Evolutionary conservation across 495 filamentous ascomycete species (phyloP).

Genomic region (Cenococcum geophilum): DNA sequence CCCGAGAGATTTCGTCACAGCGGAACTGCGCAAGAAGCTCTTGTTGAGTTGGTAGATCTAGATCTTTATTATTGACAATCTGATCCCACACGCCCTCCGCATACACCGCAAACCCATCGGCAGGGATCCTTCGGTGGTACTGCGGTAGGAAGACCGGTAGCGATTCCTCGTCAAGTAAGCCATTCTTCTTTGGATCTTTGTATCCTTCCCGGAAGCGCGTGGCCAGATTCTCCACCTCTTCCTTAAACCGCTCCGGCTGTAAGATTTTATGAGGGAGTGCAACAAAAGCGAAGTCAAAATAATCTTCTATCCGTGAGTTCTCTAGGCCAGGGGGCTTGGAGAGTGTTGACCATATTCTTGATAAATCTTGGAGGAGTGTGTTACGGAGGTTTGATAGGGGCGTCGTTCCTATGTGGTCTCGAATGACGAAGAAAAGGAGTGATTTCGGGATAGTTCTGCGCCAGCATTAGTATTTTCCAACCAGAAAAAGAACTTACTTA

Average conservation of each 20-base stretch:
- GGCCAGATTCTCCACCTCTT: slow-evolving; percentile 72
- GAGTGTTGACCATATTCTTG: slow-evolving; percentile 83
- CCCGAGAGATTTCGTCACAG: slow-evolving; percentile 90
- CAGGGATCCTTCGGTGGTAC: slow-evolving; percentile 92
- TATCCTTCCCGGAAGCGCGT: slow-evolving; percentile 76
- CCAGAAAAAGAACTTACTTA: slow-evolving; percentile 43
- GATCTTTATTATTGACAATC: slow-evolving; percentile 96
- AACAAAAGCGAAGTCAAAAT: slow-evolving; percentile 97
- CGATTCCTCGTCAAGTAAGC: slow-evolving; percentile 56
- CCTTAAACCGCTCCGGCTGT: slow-evolving; percentile 84
- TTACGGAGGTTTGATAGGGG: slow-evolving; percentile 81
- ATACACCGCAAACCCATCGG: slow-evolving; percentile 89
- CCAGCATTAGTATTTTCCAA: slow-evolving; percentile 17
- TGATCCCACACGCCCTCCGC: slow-evolving; percentile 95
- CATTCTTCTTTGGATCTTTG: slow-evolving; percentile 49
- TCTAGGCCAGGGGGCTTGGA: slow-evolving; percentile 87
- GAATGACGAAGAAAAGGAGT: slow-evolving; percentile 96
- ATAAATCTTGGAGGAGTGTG: slow-evolving; percentile 83
- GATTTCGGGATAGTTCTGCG: slow-evolving; percentile 78
- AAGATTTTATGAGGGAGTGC: slow-evolving; percentile 94
- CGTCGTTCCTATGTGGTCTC: slow-evolving; percentile 88
- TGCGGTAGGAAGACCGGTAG: slow-evolving; percentile 81
- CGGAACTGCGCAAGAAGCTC: slow-evolving; percentile 94
- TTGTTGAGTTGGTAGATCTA: slow-evolving; percentile 94
- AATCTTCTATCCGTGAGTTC: slow-evolving; percentile 83